Evolutionary conservation across 495 filamentous ascomycete species (phyloP).

Genomic region (Mytilinidion resinicola): DNA sequence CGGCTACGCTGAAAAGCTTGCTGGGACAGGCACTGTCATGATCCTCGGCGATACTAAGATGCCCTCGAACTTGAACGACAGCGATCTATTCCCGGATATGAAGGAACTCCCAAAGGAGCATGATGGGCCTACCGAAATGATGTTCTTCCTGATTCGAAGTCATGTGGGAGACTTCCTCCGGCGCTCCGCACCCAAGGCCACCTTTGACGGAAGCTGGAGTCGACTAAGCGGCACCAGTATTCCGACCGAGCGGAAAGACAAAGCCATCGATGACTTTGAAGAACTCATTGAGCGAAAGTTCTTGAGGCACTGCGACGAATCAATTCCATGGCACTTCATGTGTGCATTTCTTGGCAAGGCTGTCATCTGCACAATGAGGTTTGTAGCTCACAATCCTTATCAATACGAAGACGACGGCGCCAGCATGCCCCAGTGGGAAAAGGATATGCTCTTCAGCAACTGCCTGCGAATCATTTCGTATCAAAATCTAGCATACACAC

Average conservation of each 20-base stretch:
- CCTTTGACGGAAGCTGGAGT: slow-evolving; percentile 35
- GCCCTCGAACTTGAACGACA: slow-evolving; percentile 41
- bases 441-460: slow-evolving; percentile 17
- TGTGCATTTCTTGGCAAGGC: slow-evolving; percentile 11
- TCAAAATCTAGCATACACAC: slow-evolving; percentile 15
- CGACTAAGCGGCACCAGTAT: slow-evolving; percentile 33
- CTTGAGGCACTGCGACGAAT: slow-evolving; percentile 51
- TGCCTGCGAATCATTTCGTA: slow-evolving; percentile 11
- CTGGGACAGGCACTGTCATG: slow-evolving; percentile 9
- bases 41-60: slow-evolving; percentile 39
- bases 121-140: slow-evolving; percentile 60
- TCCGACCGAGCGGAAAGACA: slow-evolving; percentile 45
- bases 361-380: slow-evolving; percentile 19
- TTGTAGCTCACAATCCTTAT: slow-evolving; percentile 21
- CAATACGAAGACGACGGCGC: background rate
- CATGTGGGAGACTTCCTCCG: slow-evolving; percentile 46
- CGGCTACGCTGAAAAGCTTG: slow-evolving; percentile 22
- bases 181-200: slow-evolving; percentile 10
- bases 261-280: slow-evolving; percentile 36
- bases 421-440: slow-evolving; percentile 19
- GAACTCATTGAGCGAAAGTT: slow-evolving; percentile 46
- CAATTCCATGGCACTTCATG: slow-evolving; percentile 56
- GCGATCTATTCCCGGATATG: slow-evolving; percentile 41
- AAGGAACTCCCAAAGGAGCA: slow-evolving; percentile 41
- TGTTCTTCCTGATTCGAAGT: slow-evolving; percentile 54